These are phyloP conservation scores for Cercospora sp. DNA, from an alignment of 2,329 filamentous ascomycete genomes.

Conservation along the genomic window DNA sequence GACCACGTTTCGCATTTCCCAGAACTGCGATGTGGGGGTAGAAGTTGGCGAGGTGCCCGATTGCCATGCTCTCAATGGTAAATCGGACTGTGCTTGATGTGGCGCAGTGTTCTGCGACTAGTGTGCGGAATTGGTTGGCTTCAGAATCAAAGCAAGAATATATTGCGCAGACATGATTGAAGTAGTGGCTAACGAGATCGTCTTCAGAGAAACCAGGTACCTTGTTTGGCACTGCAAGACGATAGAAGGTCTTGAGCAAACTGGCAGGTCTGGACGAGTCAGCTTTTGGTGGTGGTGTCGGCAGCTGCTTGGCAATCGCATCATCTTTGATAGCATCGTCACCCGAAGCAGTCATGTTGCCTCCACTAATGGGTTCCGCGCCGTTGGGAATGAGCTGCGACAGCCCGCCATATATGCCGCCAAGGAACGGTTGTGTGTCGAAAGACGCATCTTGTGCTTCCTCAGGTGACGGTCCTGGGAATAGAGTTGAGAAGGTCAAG, in stretches of 20 bases:
- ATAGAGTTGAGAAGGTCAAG: constrained; percentile 17
- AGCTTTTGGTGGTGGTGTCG: not conserved
- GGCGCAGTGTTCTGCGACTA: constrained; percentile 59
- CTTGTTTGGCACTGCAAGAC: constrained; percentile 28
- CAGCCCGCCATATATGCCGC: not conserved
- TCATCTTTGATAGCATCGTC: not conserved
- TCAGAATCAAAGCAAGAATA: constrained; percentile 66
- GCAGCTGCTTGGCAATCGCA: not conserved
- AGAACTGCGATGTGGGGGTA: constrained; percentile 56
- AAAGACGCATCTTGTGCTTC: not conserved
- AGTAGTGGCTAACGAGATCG: constrained; percentile 63
- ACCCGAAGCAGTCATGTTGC: not conserved
- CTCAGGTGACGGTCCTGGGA: constrained; percentile 10
- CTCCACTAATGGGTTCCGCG: not conserved
- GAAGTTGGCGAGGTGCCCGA: constrained; percentile 60
- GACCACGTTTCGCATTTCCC: constrained; percentile 54
- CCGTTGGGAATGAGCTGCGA: not conserved
- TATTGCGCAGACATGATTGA: constrained; percentile 61
- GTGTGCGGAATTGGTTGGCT: constrained; percentile 62
- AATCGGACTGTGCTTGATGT: constrained; percentile 61
- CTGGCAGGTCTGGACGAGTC: constrained; percentile 5
- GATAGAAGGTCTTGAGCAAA: constrained; percentile 31
- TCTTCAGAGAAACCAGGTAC: constrained; percentile 38
- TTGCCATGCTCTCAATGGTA: constrained; percentile 65
- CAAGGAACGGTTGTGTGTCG: constrained; percentile 4